phyloP scores from a whole-genome alignment of 352 stramenopile genomes.

The Pythium aphanidermatum region DNA sequence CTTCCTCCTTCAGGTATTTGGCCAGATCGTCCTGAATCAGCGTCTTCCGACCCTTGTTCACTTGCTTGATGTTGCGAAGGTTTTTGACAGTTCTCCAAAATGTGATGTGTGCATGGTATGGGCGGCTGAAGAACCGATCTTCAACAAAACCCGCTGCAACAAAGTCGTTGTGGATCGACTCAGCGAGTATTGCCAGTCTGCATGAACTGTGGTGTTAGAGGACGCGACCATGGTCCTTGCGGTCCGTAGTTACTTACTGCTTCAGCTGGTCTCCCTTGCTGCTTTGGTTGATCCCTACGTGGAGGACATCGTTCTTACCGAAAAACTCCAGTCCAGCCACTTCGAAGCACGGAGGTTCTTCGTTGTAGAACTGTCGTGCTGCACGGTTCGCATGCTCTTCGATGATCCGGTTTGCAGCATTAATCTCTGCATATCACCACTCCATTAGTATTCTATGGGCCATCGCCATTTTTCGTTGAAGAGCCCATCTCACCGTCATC shows the following conservation, averaged over 20 bases:
- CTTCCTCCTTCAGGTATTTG: conserved; percentile 10
- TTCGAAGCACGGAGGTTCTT: conserved; percentile 12
- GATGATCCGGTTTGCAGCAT: conserved; percentile 1
- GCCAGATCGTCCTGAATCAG: conserved; percentile 25
- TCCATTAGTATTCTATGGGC: neutral
- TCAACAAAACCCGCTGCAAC: conserved; percentile 20
- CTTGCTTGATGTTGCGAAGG: conserved; percentile 16
- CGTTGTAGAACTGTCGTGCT: neutral
- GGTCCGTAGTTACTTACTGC: neutral
- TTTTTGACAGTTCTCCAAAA: conserved; percentile 38
- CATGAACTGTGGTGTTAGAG: neutral
- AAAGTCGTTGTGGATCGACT: conserved; percentile 25
- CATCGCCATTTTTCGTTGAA: too few relatives aligned
- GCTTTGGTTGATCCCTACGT: conserved; percentile 2
- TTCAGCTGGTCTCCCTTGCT: neutral
- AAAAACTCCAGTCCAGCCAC: conserved; percentile 34
- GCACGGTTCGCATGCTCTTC: neutral
- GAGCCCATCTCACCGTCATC: conserved; percentile 23
- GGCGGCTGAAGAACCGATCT: conserved; percentile 18
- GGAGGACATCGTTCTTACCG: conserved; percentile 29
- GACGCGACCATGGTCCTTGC: too few relatives aligned
- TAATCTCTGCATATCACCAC: conserved; percentile 1
- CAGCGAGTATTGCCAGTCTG: conserved; percentile 25
- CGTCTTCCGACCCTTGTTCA: conserved; percentile 32
- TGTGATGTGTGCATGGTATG: conserved; percentile 36